Evolutionary conservation across 768 basidiomycete genomes (phyloP).

Genomic region (Coprinopsis sp.): DNA sequence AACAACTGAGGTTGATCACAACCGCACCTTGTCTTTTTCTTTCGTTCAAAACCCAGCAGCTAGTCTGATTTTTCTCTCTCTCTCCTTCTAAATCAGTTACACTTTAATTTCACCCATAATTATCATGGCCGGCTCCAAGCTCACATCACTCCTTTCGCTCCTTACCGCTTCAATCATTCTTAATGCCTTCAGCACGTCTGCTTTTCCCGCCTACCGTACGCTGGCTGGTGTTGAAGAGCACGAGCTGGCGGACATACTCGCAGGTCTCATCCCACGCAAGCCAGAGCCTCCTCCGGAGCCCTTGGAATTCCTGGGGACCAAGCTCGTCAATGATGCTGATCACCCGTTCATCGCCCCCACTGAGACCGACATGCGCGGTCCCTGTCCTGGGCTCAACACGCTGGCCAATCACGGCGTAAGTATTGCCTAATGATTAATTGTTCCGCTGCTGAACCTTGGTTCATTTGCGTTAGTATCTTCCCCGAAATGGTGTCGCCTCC

Average conservation of each 20-base stretch:
- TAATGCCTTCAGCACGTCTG: no score
- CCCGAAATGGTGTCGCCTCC: constrained; percentile 7
- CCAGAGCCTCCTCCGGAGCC: background rate
- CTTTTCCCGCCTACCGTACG: no score
- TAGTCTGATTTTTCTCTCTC: no score
- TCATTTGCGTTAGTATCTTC: constrained; percentile 5
- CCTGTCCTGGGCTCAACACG: constrained; percentile 17
- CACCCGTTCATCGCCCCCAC: constrained; percentile 17
- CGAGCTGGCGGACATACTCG: background rate
- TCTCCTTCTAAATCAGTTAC: no score
- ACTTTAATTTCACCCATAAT: no score
- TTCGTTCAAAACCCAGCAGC: no score
- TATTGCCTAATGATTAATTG: background rate
- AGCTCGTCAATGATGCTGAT: constrained; percentile 11
- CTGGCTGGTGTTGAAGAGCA: no score
- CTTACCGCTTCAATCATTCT: no score
- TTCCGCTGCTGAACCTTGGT: background rate
- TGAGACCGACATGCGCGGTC: constrained; percentile 14
- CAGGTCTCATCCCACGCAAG: background rate
- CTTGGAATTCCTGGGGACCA: constrained; percentile 7
- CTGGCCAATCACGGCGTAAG: constrained; percentile 18
- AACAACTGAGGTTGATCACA: no score
- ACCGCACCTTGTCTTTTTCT: no score
- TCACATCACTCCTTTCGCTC: no score
- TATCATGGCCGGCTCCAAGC: no score